Evolutionary conservation across 768 basidiomycete genomes (phyloP), one percentile per base, ranked within the genome.

Genomic region (Kondoa subrosea): DNA sequence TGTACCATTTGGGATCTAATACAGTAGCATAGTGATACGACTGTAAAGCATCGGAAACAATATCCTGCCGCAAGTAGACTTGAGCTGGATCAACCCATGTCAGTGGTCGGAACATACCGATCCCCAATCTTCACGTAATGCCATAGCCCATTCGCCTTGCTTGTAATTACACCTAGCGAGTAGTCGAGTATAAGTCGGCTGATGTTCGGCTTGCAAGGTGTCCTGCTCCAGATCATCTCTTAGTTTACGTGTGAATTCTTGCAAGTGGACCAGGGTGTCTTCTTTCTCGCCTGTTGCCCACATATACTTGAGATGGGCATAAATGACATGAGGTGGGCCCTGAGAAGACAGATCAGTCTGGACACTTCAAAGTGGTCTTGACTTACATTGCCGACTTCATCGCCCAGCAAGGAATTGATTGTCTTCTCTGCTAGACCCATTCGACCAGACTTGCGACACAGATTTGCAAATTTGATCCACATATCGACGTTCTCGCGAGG

Each of bases 381-480:
- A 12, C 29, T 60, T 30, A 12, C 17, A 33, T 3, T 12, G 62
- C 31, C 27, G 17, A 63, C 71, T 66, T 87, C 87, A 32, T 87
- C 86, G 12, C 87, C 85, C 32, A 95, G 80, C 1, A 99, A 78
- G 0, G 91, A 93, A 71, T 91, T 89, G 74, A 99, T 87, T 0
- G 93, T 95, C 79, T 97, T 97, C 73, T 96, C 91, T 0, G 93
- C 92, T 63, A 99, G 79, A n/a, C 83, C 82, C 83, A 97, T 89
- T 3, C 95, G 85, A 63, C 93, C 91, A 21, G 85, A 88, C 78
- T 93, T 93, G 64, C 95, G 88, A 75, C 95, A 97, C 0, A 97
- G 80, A 74, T 99, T 97, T 1, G 93, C 90, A 74, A 99, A 96
- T 78, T 95, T 91, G 78, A 99, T 95, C 91, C 92, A 97, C 85